Conservation (phyloP, 371 early-diverging fungal species). For the Zopfochytrium polystomum region DNA sequence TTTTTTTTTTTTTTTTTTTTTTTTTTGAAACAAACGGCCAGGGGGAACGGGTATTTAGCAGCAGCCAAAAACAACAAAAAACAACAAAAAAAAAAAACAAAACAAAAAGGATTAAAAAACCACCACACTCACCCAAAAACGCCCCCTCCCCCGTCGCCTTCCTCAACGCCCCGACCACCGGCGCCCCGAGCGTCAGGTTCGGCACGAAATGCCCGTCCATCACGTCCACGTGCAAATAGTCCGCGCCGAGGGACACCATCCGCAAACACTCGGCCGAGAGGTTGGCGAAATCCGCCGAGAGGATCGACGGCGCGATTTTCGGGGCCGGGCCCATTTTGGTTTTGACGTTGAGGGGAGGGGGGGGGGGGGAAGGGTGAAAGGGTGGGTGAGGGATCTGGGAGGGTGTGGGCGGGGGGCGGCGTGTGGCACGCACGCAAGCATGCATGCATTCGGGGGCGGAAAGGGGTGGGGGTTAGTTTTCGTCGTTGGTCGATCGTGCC, state of each 20-base stretch:
- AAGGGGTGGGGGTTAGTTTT: too few relatives aligned
- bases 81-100: too few relatives aligned
- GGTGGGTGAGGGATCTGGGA: too few relatives aligned
- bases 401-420: too few relatives aligned
- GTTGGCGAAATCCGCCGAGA: slow-evolving; percentile 88
- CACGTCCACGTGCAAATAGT: slow-evolving; percentile 86
- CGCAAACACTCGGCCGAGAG: slow-evolving; percentile 84
- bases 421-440: too few relatives aligned
- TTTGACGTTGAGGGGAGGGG: too few relatives aligned
- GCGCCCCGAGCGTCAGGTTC: slow-evolving; percentile 94
- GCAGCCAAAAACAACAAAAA: too few relatives aligned
- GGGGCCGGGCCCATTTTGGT: not conserved
- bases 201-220: slow-evolving; percentile 92
- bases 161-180: slow-evolving; percentile 82
- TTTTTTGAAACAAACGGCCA: slow-evolving; percentile 1
- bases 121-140: slow-evolving; percentile 66
- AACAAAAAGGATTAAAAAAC: not conserved
- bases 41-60: too few relatives aligned
- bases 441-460: too few relatives aligned
- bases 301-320: slow-evolving; percentile 30
- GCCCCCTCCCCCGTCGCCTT: slow-evolving; percentile 79
- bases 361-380: too few relatives aligned
- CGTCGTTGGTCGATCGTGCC: too few relatives aligned
- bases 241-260: slow-evolving; percentile 88
- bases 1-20: not conserved